Evolutionary conservation across 2,329 filamentous ascomycete species (phyloP), one percentile per base, ranked within the genome.

Genomic region (Clonostachys chloroleuca): DNA sequence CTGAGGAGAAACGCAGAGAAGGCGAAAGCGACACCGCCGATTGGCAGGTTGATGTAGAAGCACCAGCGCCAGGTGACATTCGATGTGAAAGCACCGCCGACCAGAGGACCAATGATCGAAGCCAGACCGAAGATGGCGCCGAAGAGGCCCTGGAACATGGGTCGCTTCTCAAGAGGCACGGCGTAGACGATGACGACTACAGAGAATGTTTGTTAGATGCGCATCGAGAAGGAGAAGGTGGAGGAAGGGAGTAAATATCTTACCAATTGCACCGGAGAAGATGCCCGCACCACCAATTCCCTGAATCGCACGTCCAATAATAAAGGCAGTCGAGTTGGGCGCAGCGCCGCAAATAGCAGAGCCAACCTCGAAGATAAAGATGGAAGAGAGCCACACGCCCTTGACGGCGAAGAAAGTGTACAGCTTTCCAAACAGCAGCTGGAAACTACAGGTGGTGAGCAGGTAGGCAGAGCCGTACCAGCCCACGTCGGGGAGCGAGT

Each of bases 391-490:
- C 47, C 80, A 78, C 2, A 61, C 59, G 64, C 63, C 69, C 48
- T 77, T 74, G 51, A 75, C 64, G 47, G 73, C 67, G 53, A 78
- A 81, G 52, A 77, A 77, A 51, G 70, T 73, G 58, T 78, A 81
- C 37, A 81, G 67, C 37, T 75, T 68, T 7, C 78, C 77, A 55
- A 76, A 80, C 9, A 79, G 56, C 5, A 78, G 65, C 54, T 79
- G 74, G 17, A 62, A 66, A n/a, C 42, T 37, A 24, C 42, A 45
- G 5, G 24, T 20, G 17, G 47, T 49, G 30, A 51, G 40, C 18
- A 62, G 65, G 58, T 83, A 82, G 2, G 78, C 73, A 36, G 77
- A 79, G 6, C 77, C 80, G 59, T 84, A 84, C 81, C 81, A 85
- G 45, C 80, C 80, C 48, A 84, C 78, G 51, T 85, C 81, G 3